Evolutionary conservation across 176 grass and related monocot genomes (phyloP).

Genomic region (Pontederia crassipes): DNA sequence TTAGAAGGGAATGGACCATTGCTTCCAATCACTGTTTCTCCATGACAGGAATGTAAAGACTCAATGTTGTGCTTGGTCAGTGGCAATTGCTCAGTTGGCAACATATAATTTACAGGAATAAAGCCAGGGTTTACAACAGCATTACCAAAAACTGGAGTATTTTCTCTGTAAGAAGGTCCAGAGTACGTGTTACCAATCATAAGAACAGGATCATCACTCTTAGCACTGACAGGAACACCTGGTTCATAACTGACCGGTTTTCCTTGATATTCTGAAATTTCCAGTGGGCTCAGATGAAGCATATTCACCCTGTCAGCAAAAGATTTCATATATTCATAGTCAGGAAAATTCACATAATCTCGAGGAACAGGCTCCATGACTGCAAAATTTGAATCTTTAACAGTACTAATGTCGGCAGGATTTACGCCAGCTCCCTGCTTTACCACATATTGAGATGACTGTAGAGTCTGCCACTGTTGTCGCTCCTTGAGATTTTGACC

Average conservation of each 20-base stretch:
- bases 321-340: too few species aligned
- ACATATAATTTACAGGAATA: conserved; percentile 30
- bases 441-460: conserved; percentile 22
- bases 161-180: conserved; percentile 48
- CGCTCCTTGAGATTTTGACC: conserved; percentile 19
- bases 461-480: conserved; percentile 35
- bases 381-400: conserved; percentile 37
- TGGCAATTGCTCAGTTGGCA: conserved; percentile 27
- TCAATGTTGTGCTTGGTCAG: conserved; percentile 20
- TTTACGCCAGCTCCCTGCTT: conserved; percentile 17
- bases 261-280: too few species aligned
- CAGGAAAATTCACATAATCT: too few species aligned
- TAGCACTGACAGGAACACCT: conserved; percentile 22
- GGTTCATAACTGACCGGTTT: not conserved
- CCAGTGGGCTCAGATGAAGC: too few species aligned
- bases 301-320: too few species aligned
- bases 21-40: conserved; percentile 20
- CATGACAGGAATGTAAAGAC: conserved; percentile 19
- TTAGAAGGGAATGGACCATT: conserved; percentile 32
- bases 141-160: conserved; percentile 39
- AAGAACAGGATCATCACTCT: conserved; percentile 29
- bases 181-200: conserved; percentile 22
- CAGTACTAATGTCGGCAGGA: conserved; percentile 24
- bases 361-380: conserved; percentile 14
- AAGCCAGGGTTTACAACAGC: conserved; percentile 24